Base-by-base conservation (phyloP, 805 yeast genomes). In the Candida maltosa region DNA sequence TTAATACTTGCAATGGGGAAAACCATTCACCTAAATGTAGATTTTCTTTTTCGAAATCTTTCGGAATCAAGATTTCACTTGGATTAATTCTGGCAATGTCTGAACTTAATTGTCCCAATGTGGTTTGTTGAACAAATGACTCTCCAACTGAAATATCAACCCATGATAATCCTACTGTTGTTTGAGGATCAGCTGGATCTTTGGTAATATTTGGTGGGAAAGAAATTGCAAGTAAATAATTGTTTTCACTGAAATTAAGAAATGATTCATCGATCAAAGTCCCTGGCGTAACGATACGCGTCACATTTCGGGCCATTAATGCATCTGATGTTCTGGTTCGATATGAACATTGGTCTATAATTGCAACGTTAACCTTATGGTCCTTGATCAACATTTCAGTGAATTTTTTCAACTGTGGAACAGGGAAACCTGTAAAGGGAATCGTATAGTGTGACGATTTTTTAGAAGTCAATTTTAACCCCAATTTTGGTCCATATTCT, bases 351-450 rank as follows among this genome's bases (percentile, higher is more conserved):
- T 91, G 94, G 47, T 86, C 93, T n/a, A 87, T 77, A 5, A 89
- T 69, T 0, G 91, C 95, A 0, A 88, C 97, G 35, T 80, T 83
- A 32, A 72, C 68, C 2, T 80, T 80, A 16, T 75, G 58, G 23
- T 80, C 86, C 36, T 80, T 79, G 2, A 93, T 94, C 18, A 89
- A 69, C 0, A 80, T 67, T 47, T 78, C 78, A 24, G 88, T 73
- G 51, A 86, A 89, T 39, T 87, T 75, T 36, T 80, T 84, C 14
- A 88, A 57, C 38, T 80, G 86, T 27, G 62, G 59, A 4, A 75
- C 66, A 0, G 98, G 98, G 48, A 93, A 93, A 0, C 98, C 98
- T 0, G 97, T 87, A 84, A 93, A 87, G 0, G 95, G 77, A 1
- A 83, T 71, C 3, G 40, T 32, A 37, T 48, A 48, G 19, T 65